These are phyloP conservation scores for Geotrichum carabidarum DNA, from an alignment of 1,139 yeast species.

Conservation along the genomic window DNA sequence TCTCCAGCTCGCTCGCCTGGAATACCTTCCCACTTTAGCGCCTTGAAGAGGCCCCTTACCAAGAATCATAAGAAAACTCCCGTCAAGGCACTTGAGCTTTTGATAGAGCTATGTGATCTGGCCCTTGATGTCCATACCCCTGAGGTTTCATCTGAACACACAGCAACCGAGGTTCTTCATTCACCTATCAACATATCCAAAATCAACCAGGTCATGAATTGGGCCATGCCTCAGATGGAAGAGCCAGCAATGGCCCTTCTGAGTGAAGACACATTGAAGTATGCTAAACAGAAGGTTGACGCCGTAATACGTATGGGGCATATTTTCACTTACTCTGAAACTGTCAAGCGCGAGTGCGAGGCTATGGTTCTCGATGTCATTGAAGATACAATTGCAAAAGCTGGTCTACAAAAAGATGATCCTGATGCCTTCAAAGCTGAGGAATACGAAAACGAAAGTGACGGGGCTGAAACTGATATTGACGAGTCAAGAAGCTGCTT, in stretches of 20 bases:
- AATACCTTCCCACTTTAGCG: neutral
- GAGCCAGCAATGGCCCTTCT: slow-evolving; percentile 61
- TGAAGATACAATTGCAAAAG: slow-evolving; percentile 54
- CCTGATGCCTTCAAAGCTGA: neutral
- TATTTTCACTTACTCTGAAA: slow-evolving; percentile 70
- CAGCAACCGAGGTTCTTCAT: slow-evolving; percentile 26
- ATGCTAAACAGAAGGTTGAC: slow-evolving; percentile 65
- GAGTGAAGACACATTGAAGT: slow-evolving; percentile 59
- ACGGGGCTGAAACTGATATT: slow-evolving; percentile 1
- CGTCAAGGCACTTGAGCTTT: slow-evolving; percentile 56
- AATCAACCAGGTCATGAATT: slow-evolving; percentile 49
- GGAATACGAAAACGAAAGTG: neutral
- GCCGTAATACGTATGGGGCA: slow-evolving; percentile 69
- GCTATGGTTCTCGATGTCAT: slow-evolving; percentile 61
- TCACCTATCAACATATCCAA: slow-evolving; percentile 70
- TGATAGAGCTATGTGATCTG: slow-evolving; percentile 68
- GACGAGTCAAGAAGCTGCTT: slow-evolving; percentile 16
- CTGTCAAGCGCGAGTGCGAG: slow-evolving; percentile 78
- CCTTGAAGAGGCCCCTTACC: neutral
- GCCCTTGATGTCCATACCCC: slow-evolving; percentile 67
- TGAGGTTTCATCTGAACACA: slow-evolving; percentile 22
- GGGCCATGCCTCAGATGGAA: slow-evolving; percentile 50
- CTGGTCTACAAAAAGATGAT: slow-evolving; percentile 36
- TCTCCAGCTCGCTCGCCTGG: slow-evolving; percentile 27
- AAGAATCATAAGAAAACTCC: slow-evolving; percentile 37